Conservation (phyloP, 2,329 filamentous ascomycete genomes). For the Claviceps lovelessii region DNA sequence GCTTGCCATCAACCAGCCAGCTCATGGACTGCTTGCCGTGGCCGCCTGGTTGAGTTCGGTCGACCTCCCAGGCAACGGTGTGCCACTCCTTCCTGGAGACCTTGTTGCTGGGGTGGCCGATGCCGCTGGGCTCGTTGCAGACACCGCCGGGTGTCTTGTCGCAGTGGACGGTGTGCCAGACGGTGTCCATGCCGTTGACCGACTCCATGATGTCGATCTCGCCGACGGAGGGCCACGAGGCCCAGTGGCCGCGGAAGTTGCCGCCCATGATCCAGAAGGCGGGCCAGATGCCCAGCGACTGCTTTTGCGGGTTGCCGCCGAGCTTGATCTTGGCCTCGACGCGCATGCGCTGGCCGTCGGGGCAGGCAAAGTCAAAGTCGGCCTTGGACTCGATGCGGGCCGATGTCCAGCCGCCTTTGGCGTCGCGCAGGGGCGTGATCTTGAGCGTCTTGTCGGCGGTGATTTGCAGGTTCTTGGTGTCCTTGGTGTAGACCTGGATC, state of each 20-base stretch:
- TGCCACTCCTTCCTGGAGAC: slow-evolving; percentile 19
- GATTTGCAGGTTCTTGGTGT: slow-evolving; percentile 25
- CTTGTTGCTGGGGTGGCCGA: slow-evolving; percentile 9
- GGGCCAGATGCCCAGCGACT: slow-evolving; percentile 29
- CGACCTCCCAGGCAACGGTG: slow-evolving; percentile 19
- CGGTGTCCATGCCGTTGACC: slow-evolving; percentile 22
- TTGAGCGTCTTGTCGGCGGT: slow-evolving; percentile 21
- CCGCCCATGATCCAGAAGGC: slow-evolving; percentile 32
- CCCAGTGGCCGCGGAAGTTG: slow-evolving; percentile 22
- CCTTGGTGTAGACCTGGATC: slow-evolving; percentile 30
- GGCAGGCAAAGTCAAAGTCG: slow-evolving; percentile 21
- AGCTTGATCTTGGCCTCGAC: slow-evolving; percentile 26
- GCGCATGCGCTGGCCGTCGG: slow-evolving; percentile 19
- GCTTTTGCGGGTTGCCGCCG: slow-evolving; percentile 11
- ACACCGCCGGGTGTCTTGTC: slow-evolving; percentile 24
- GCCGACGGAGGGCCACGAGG: slow-evolving; percentile 26
- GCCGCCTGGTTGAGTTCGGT: slow-evolving; percentile 9
- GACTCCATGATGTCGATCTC: slow-evolving; percentile 33
- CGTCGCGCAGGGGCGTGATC: slow-evolving; percentile 18
- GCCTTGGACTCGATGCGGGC: slow-evolving; percentile 26
- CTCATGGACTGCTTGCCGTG: slow-evolving; percentile 16
- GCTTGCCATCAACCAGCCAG: slow-evolving; percentile 21
- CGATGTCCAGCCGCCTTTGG: slow-evolving; percentile 27
- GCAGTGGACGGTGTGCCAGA: slow-evolving; percentile 28
- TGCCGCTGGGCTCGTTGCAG: slow-evolving; percentile 27